Percentiles rank a stretch among this genome's conserved stretches.
phyloP scores from a whole-genome alignment of 768 basidiomycete species.

The Serendipita indica region DNA sequence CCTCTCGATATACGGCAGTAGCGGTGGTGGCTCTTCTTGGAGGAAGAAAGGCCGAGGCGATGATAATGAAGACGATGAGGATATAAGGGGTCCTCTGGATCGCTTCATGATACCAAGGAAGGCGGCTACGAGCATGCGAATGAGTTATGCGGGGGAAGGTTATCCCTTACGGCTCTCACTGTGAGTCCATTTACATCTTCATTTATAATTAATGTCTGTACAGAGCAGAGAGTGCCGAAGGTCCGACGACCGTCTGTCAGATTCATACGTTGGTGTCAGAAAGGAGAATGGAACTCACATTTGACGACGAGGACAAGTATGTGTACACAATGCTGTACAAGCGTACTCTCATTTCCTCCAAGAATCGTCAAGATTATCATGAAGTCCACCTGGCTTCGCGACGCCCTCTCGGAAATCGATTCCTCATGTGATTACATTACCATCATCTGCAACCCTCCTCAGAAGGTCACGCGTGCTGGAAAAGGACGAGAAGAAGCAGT shows the following conservation, averaged over 20 bases:
- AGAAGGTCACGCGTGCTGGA: slow-evolving; percentile 17
- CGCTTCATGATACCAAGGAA: slow-evolving; percentile 36
- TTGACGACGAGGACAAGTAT: slow-evolving; percentile 52
- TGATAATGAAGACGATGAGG: slow-evolving; percentile 30
- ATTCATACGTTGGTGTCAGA: slow-evolving; percentile 77
- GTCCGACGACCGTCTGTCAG: slow-evolving; percentile 78
- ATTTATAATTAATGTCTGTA: background rate
- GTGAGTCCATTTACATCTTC: slow-evolving; percentile 32
- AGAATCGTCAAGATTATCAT: slow-evolving; percentile 74
- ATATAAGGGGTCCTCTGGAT: slow-evolving; percentile 32
- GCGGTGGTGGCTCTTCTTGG: slow-evolving; percentile 27
- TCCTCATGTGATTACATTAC: slow-evolving; percentile 75
- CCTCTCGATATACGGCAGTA: slow-evolving; percentile 86
- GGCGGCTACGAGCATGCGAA: slow-evolving; percentile 64
- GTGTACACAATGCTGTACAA: slow-evolving; percentile 17
- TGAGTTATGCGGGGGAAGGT: slow-evolving; percentile 67
- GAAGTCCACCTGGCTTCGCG: slow-evolving; percentile 90
- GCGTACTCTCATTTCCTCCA: background rate
- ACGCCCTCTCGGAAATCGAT: slow-evolving; percentile 83
- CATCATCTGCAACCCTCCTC: slow-evolving; percentile 59
- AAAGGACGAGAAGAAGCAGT: slow-evolving; percentile 17
- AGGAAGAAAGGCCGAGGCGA: slow-evolving; percentile 36
- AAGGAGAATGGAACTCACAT: slow-evolving; percentile 61
- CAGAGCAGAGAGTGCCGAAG: slow-evolving; percentile 63
- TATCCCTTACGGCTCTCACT: slow-evolving; percentile 64